Evolutionary conservation across 164 flowering plant genomes (phyloP).

Genomic region (Chimonanthus salicifolius): DNA sequence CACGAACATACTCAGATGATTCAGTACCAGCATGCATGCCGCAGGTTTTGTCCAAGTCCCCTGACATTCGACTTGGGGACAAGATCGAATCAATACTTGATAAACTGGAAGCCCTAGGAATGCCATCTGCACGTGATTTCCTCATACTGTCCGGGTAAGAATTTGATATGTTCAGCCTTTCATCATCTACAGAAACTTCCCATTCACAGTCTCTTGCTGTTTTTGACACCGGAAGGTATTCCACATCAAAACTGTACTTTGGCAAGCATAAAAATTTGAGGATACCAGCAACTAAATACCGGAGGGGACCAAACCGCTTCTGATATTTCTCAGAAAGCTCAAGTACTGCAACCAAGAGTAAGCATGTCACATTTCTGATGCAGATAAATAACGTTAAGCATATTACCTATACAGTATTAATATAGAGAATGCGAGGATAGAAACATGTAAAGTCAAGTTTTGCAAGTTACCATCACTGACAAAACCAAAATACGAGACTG

Average conservation of each 20-base stretch:
- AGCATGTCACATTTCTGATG: neutral
- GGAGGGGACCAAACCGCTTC: slow-evolving; percentile 93
- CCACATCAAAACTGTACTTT: slow-evolving; percentile 84
- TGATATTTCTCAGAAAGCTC: slow-evolving; percentile 97
- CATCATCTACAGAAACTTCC: slow-evolving; percentile 33
- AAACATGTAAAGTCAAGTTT: neutral
- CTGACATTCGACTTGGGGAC: slow-evolving; percentile 89
- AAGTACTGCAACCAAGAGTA: slow-evolving; percentile 50
- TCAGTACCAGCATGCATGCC: slow-evolving; percentile 77
- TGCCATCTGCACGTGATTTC: slow-evolving; percentile 64
- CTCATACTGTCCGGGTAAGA: slow-evolving; percentile 77
- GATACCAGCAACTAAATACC: slow-evolving; percentile 95
- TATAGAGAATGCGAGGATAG: neutral
- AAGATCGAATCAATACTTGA: slow-evolving; percentile 97
- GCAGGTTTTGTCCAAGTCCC: slow-evolving; percentile 70
- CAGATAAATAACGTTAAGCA: neutral
- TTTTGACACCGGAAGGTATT: slow-evolving; percentile 74
- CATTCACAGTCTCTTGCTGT: slow-evolving; percentile 38
- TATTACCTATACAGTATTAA: neutral
- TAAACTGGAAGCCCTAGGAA: slow-evolving; percentile 94
- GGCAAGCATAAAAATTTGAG: slow-evolving; percentile 93
- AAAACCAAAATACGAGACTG: slow-evolving; percentile 93
- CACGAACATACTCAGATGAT: slow-evolving; percentile 97
- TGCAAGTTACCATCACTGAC: slow-evolving; percentile 82
- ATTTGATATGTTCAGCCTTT: slow-evolving; percentile 64